Conservation (phyloP, 2,329 filamentous ascomycete genomes). For the Elsinoe batatas region DNA sequence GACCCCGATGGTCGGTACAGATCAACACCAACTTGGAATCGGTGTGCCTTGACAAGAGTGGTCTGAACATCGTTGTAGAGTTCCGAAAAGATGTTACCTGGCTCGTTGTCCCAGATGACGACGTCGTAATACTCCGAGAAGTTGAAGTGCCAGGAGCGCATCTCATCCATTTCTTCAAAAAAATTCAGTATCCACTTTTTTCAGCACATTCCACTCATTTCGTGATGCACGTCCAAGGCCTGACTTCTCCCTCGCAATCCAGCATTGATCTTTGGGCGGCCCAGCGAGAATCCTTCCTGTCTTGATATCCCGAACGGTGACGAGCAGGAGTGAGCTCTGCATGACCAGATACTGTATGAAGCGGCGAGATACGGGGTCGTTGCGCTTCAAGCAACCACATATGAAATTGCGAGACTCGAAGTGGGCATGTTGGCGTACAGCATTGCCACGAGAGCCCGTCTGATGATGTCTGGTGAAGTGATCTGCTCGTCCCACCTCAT, state of each 20-base stretch:
- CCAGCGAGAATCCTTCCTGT: no score
- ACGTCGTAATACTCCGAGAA: no score
- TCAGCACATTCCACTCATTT: conserved; percentile 30
- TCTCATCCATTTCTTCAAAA: no score
- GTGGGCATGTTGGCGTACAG: conserved; percentile 27
- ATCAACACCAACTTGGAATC: no score
- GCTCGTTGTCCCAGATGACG: no score
- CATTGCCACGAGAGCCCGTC: conserved; percentile 22
- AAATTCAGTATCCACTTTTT: conserved; percentile 25
- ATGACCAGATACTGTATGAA: conserved; percentile 36
- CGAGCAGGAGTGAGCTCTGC: conserved; percentile 28
- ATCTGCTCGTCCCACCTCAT: no score
- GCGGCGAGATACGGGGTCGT: conserved; percentile 32
- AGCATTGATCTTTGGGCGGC: conserved; percentile 30
- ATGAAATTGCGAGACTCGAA: conserved; percentile 33
- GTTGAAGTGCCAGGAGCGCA: no score
- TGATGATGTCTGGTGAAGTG: no score
- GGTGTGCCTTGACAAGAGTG: no score
- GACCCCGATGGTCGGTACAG: no score
- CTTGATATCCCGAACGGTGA: conserved; percentile 27
- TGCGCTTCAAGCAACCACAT: conserved; percentile 34
- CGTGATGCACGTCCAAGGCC: conserved; percentile 32
- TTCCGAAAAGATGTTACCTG: no score
- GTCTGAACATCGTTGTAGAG: no score
- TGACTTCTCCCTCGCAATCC: conserved; percentile 31